Evolutionary conservation across 176 grass and related monocot species (phyloP), one percentile per base, ranked within the genome.

Genomic region (Coix lacrymajobi): DNA sequence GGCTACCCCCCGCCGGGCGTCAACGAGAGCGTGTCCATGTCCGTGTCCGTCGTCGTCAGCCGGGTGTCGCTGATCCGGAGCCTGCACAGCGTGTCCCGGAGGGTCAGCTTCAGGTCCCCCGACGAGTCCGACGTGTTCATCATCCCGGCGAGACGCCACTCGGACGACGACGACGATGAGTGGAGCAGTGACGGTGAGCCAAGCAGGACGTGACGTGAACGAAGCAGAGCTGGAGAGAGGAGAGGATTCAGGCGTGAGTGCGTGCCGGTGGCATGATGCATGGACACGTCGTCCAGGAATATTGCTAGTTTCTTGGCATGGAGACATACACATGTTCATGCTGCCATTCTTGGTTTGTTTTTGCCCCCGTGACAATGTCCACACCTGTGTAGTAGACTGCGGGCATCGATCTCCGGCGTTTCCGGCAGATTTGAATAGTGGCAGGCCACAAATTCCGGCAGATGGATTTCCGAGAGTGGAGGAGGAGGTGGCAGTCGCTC

Each of bases 51-150:
- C 79, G 3, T 77, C 79, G 37, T 89, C 39, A 46, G 76, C 36
- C 73, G 76, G 45, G 69, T 38, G 38, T 73, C 54, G 19, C 20
- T n/a, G n/a, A n/a, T 37, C 19, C 60, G 37, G 39, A 77, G 73
- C 73, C 74, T 70, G 19, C 24, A 17, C 51, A 62, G 65, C 66
- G 24, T 38, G 22, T 34, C 6, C 10, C 36, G 67, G 66, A 72
- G 84, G 66, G 84, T 88, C 30, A 85, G 76, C 76, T 89, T 89
- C 45, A 69, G 87, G 45, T 81, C 77, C 16, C 87, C 87, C 24
- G 82, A 81, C 28, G 87, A 74, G 78, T 84, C 78, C 8, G 77
- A 85, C 32, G 37, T 89, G 19, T 76, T 85, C 74, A 70, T 85
- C 61, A 85, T 89, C 71, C 87, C 87, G 2, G 69, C 87, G 28